These are phyloP conservation scores for Exophiala bonariae DNA, from an alignment of 2,329 filamentous ascomycete genomes.

Conservation along the genomic window DNA sequence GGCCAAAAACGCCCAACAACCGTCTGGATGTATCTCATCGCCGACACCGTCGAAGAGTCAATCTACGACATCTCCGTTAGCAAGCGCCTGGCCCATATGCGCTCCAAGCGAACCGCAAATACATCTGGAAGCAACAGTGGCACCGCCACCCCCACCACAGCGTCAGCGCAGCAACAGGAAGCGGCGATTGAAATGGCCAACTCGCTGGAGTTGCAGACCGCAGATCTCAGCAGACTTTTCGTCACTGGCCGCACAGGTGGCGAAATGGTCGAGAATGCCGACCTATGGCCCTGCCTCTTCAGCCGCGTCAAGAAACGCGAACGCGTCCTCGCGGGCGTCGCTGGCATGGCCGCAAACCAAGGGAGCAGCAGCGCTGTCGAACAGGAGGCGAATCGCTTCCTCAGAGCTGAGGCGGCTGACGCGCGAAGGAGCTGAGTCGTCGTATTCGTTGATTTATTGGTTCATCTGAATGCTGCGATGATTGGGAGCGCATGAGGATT, in stretches of 20 bases:
- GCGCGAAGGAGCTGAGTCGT: too few species aligned
- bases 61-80: constrained; percentile 85
- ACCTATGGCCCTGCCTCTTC: constrained; percentile 89
- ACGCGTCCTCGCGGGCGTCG: constrained; percentile 12
- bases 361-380: too few species aligned
- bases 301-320: constrained; percentile 44
- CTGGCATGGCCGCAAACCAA: background rate
- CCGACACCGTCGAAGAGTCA: constrained; percentile 85
- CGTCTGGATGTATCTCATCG: constrained; percentile 93
- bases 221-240: constrained; percentile 69
- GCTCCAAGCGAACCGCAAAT: constrained; percentile 27
- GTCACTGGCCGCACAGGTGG: constrained; percentile 69
- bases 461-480: too few species aligned
- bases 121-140: constrained; percentile 13
- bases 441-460: too few species aligned
- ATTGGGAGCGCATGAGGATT: too few species aligned
- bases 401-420: background rate
- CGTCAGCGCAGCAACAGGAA: constrained; percentile 41
- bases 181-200: constrained; percentile 79
- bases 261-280: constrained; percentile 74
- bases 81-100: constrained; percentile 75
- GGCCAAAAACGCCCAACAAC: constrained; percentile 85
- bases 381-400: background rate
- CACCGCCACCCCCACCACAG: constrained; percentile 28
- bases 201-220: constrained; percentile 76